Base-by-base conservation (phyloP, 1,284 basidiomycete genomes). In the Sporisorium iseilematis-ciliati region DNA sequence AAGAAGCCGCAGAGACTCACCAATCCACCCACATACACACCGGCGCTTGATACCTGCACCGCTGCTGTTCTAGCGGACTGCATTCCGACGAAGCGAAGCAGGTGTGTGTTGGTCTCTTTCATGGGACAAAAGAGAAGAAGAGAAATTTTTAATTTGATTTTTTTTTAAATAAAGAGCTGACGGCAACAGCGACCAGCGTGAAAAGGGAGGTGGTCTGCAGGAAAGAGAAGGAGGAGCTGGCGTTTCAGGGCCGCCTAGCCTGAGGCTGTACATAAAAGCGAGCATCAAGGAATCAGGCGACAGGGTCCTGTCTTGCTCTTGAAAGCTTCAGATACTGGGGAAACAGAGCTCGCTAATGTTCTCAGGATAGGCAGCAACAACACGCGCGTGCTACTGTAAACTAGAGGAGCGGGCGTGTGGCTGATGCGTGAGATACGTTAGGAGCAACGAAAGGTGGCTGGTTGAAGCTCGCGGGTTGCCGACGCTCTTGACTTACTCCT, bases 31-130 rank as follows among this genome's bases (percentile, higher is more conserved):
- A 33, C 7, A 33, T 33, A 10, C 31, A 12, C 12, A 33, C 35
- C 35, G 35, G 12, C 23, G 12, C 16, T 26, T 26, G 43, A 26
- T 25, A 46, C 43, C 23, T 20, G 43, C 43, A 46, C 3, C 35
- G 16, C 35, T 14, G 35, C 35, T 38, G 35, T 38, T 38, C 14
- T 11, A 38, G 35, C 35, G 35, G 35, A 38, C 35, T 38, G 35
- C 35, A 38, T 54, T 31, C 25, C 40, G 23, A n/a, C 40, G 23
- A 29, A 26, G 40, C 23, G 26, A 41, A 53, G 29, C 42, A 23
- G 20, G n/a, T 12, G 42, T 23, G 26, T 33, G 48, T 33, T 31
- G 26, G 16, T 29, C 53, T 29, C 53, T 62, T 56, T 63, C 61
- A 51, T 31, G 21, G 23, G 55, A 35, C 38, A 62, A 21, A 42